Evolutionary conservation across 163 green algal genomes (phyloP).

Genomic region (Scenedesmus sp.): DNA sequence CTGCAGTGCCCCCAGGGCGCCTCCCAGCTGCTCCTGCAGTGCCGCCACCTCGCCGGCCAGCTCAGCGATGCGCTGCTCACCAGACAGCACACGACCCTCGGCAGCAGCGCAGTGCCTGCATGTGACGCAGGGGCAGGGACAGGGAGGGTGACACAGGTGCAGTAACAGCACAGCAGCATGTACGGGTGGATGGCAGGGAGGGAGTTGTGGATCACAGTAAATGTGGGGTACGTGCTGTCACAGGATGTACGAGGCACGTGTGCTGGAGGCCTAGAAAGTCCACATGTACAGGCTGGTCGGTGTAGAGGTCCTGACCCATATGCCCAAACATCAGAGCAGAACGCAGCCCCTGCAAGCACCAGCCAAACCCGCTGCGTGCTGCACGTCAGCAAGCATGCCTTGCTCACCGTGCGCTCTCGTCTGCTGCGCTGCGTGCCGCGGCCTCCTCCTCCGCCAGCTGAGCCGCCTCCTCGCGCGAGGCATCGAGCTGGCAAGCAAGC

Average conservation of each 20-base stretch:
- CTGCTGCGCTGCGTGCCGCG: conserved; percentile 11
- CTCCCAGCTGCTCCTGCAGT: conserved; percentile 62
- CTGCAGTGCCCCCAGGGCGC: conserved; percentile 52
- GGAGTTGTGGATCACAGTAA: too few species aligned
- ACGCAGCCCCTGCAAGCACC: too few species aligned
- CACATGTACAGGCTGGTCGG: too few species aligned
- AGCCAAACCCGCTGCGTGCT: background rate
- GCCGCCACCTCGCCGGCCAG: conserved; percentile 8
- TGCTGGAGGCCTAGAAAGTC: too few species aligned
- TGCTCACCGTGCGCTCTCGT: conserved; percentile 22
- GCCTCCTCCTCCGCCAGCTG: conserved; percentile 7
- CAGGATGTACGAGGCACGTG: too few species aligned
- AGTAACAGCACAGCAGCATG: too few species aligned
- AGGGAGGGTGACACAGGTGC: too few species aligned
- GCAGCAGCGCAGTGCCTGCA: conserved; percentile 48
- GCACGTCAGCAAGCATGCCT: background rate
- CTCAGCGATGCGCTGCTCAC: conserved; percentile 1
- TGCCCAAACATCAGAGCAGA: too few species aligned
- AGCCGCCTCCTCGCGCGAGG: conserved; percentile 5
- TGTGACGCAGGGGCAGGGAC: background rate
- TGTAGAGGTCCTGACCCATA: too few species aligned
- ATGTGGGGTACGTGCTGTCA: too few species aligned
- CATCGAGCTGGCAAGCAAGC: conserved; percentile 33
- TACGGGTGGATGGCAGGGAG: background rate
- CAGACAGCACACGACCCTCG: conserved; percentile 41